Evolutionary conservation across 73 alveolate genomes (phyloP), one percentile per base, ranked within the genome.

Genomic region (Blepharisma japonicum): DNA sequence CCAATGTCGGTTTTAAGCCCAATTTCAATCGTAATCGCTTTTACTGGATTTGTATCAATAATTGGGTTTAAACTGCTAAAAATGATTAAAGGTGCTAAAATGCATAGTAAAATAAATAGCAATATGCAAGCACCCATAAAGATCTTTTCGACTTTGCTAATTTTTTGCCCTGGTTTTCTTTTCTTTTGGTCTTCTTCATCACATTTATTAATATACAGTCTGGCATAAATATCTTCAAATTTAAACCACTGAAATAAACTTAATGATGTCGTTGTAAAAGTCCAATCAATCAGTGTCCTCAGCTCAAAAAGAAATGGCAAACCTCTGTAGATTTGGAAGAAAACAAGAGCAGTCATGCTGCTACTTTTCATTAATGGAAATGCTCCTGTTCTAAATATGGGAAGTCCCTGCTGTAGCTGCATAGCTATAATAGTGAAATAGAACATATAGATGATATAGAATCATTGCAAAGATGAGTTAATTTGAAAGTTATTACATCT

Each of bases 21-120:
- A 2, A 94, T 68, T 77, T 87, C 77, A 39, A 94, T 68, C 50
- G 83, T 66, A 38, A 90, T 95, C 45, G 95, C 88, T 14, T 79
- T 82, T 7, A 94, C 91, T 39, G 84, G 82, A 82, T 92, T 94
- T 11, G 68, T 71, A 11, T 72, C 84, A 54, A 95, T 51, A 46
- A 89, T 72, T n/a, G 99, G 99, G 77, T 94, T 94, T n/a, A 94
- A 85, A 55, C 86, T 66, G 67, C 96, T 84, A 82, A 94, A 94
- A 11, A 94, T 61, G 6, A 94, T 46, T 6, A 94, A 49, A 0
- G 99, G 99, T 0, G 96, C 95, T 45, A 94, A 80, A 21, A 94
- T 92, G 23, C 91, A 55, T 18, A 89, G 11, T 32, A 94, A 68
- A 1, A 92, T 83, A 5, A 71, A 66, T 79, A 94, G 61, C 47